A percentile compares a stretch with the other conserved stretches of the same genome.
Evolutionary conservation across 768 basidiomycete species (phyloP).

Genomic region (Suillus sp.): DNA sequence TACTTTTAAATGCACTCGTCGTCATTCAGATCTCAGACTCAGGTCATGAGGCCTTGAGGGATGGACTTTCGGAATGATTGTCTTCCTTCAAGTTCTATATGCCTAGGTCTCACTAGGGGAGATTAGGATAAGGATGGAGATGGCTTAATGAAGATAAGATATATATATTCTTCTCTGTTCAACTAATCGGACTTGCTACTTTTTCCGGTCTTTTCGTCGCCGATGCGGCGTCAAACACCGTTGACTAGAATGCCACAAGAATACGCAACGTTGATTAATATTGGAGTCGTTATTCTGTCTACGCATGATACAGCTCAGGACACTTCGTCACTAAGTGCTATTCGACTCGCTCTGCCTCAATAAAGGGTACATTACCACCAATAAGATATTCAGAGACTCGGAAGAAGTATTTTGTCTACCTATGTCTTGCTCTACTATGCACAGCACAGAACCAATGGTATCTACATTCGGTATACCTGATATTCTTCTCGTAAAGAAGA

Average conservation of each 20-base stretch:
- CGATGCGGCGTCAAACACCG: neutral
- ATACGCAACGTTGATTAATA: neutral
- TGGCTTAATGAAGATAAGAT: constrained; percentile 68
- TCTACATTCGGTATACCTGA: neutral
- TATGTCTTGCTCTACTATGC: neutral
- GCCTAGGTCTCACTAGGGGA: neutral
- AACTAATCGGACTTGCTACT: neutral
- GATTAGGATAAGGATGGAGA: constrained; percentile 66
- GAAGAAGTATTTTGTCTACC: neutral
- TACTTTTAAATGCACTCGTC: neutral
- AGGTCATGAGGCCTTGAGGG: constrained; percentile 94
- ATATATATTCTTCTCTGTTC: neutral
- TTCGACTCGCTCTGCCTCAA: neutral
- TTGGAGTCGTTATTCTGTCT: neutral
- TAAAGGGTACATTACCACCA: neutral
- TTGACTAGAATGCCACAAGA: neutral
- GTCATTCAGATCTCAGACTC: constrained; percentile 68
- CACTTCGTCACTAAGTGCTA: neutral
- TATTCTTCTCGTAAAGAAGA: neutral
- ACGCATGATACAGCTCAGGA: neutral
- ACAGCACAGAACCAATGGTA: neutral
- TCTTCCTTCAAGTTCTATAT: neutral
- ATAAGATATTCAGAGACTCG: neutral
- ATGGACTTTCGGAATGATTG: neutral
- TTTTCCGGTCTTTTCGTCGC: neutral